Conservation (phyloP, 176 grass and related monocot species). For the Chrysopogon serrulatus region DNA sequence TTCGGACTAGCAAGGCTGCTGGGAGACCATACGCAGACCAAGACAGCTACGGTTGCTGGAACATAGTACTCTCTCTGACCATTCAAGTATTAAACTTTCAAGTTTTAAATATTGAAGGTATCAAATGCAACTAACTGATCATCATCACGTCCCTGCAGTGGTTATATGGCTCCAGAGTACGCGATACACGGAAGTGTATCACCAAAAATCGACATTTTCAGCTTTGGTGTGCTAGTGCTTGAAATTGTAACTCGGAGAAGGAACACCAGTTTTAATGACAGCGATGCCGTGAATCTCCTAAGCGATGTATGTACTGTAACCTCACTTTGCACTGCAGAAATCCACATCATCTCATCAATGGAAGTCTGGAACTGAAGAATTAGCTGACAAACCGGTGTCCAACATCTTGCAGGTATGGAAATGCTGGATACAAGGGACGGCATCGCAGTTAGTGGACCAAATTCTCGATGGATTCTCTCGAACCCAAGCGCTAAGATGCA, state of each 20-base stretch:
- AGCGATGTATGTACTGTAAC: conserved; percentile 6
- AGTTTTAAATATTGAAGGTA: background rate
- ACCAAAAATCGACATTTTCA: conserved; percentile 47
- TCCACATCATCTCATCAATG: background rate
- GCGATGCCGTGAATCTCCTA: conserved; percentile 15
- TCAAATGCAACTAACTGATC: background rate
- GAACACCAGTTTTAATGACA: background rate
- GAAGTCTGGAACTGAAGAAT: background rate
- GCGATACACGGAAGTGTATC: conserved; percentile 8
- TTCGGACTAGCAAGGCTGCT: conserved; percentile 33
- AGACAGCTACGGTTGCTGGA: conserved; percentile 11
- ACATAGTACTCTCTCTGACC: conserved; percentile 21
- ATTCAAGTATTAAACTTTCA: background rate
- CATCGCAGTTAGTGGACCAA: background rate
- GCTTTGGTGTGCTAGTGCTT: conserved; percentile 46
- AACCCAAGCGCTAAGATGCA: background rate
- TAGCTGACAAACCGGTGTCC: background rate
- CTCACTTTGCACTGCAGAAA: background rate
- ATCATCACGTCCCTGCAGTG: background rate
- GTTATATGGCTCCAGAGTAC: conserved; percentile 44
- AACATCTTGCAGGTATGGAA: background rate
- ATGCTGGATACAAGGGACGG: background rate
- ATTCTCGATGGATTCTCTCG: background rate
- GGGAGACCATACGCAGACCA: conserved; percentile 7
- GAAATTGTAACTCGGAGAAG: conserved; percentile 48